Conservation (phyloP, 306 rosid species). For the Cucurbita ficifolia region DNA sequence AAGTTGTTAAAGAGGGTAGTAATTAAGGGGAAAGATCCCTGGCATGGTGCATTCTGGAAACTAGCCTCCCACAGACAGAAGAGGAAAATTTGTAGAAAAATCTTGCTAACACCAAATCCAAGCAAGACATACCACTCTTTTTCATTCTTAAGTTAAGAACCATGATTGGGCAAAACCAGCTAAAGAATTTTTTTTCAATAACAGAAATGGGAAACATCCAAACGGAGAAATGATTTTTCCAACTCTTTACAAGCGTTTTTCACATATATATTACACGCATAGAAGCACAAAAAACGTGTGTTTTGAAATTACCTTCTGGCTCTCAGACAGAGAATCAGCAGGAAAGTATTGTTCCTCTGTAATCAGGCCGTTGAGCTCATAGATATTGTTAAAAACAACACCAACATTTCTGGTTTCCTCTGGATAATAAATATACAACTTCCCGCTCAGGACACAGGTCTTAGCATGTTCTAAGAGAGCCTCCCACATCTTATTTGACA, state of each 20-base stretch:
- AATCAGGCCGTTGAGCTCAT: conserved; percentile 81
- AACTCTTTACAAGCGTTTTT: not conserved
- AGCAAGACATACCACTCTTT: not conserved
- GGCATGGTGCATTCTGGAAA: not conserved
- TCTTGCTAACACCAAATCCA: not conserved
- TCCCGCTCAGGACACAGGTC: conserved; percentile 83
- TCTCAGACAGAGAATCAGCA: conserved; percentile 80
- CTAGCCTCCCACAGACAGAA: not conserved
- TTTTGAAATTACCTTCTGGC: conserved; percentile 51
- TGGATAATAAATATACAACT: conserved; percentile 77
- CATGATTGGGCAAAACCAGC: not conserved
- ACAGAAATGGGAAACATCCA: not conserved
- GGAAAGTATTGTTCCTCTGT: conserved; percentile 58
- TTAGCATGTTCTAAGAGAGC: conserved; percentile 95
- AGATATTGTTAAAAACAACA: conserved; percentile 76
- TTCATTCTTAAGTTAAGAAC: not conserved
- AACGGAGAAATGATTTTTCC: not conserved
- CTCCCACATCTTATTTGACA: conserved; percentile 99
- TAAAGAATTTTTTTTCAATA: not conserved
- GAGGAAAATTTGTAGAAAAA: not conserved
- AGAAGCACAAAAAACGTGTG: not conserved
- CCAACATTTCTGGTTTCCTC: conserved; percentile 85
- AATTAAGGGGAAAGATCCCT: not conserved
- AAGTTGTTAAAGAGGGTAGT: not conserved
- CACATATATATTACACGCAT: not conserved